A percentile compares a stretch with the other conserved stretches of the same genome.
These are phyloP conservation scores for Omphalea diandra DNA, from an alignment of 441 rosid genomes.

Conservation along the genomic window DNA sequence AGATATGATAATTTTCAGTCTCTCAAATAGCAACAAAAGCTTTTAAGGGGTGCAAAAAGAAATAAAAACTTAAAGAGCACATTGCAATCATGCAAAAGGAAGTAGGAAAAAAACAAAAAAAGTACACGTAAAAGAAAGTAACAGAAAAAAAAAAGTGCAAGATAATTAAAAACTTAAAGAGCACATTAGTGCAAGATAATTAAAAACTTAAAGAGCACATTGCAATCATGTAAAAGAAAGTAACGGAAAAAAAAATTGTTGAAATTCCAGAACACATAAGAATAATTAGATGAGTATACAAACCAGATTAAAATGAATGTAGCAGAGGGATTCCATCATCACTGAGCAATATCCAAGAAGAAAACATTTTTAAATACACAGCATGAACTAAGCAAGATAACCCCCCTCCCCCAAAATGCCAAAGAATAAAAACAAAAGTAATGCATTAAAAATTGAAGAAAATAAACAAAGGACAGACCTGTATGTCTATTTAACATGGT, in stretches of 20 bases:
- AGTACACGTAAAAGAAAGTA: no score
- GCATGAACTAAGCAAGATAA: not conserved
- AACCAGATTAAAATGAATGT: not conserved
- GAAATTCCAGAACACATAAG: not conserved
- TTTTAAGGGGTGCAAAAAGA: no score
- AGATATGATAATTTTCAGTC: no score
- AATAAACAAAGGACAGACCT: not conserved
- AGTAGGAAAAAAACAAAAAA: not conserved
- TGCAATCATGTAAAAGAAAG: not conserved
- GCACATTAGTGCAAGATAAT: no score
- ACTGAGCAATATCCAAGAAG: not conserved
- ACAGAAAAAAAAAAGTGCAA: no score
- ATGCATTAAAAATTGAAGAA: not conserved
- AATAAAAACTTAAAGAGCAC: no score
- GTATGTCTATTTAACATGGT: not conserved
- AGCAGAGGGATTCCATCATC: not conserved
- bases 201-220: not conserved
- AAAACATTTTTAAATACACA: not conserved
- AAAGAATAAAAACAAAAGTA: not conserved
- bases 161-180: no score
- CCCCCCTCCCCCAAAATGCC: not conserved
- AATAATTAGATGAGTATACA: not conserved
- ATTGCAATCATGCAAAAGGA: not conserved
- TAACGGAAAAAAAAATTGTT: not conserved
- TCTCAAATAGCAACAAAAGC: no score